phyloP scores from a whole-genome alignment of 768 basidiomycete genomes.

The Termitomyces sp. region DNA sequence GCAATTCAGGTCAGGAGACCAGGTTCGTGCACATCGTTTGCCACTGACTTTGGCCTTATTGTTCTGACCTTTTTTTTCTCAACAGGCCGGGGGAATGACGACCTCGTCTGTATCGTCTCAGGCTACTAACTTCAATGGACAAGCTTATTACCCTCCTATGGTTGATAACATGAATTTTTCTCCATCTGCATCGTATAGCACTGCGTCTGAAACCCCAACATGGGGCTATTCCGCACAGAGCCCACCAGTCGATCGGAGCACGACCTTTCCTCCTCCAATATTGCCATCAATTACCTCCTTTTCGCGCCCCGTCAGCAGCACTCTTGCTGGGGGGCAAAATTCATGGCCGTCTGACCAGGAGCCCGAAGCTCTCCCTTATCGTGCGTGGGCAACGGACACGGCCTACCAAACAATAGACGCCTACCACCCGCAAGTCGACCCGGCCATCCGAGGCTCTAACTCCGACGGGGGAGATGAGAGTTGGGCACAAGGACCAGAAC shows the following conservation, averaged over 20 bases:
- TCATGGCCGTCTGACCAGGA: constrained; percentile 27
- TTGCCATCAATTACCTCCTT: constrained; percentile 54
- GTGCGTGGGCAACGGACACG: constrained; percentile 43
- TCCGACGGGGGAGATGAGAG: constrained; percentile 35
- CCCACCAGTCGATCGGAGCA: constrained; percentile 40
- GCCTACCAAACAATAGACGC: constrained; percentile 30
- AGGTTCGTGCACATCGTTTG: constrained; percentile 30
- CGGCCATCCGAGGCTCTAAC: constrained; percentile 33
- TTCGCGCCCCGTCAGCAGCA: constrained; percentile 31
- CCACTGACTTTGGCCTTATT: constrained; percentile 4
- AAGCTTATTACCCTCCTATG: constrained; percentile 41
- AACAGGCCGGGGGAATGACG: constrained; percentile 19
- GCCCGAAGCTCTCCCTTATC: constrained; percentile 38
- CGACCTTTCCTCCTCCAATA: constrained; percentile 44
- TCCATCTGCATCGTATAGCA: constrained; percentile 36
- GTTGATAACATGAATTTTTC: constrained; percentile 39
- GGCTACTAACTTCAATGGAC: constrained; percentile 34
- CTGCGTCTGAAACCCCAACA: constrained; percentile 40
- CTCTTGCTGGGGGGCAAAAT: constrained; percentile 12
- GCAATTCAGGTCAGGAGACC: constrained; percentile 38
- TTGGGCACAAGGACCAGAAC: constrained; percentile 21
- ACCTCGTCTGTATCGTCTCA: constrained; percentile 38
- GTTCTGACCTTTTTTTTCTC: constrained; percentile 7
- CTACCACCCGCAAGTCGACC: constrained; percentile 32
- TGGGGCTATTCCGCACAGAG: constrained; percentile 53